Evolutionary conservation across 768 basidiomycete genomes (phyloP).

Genomic region (Phaeolepiota aurea): DNA sequence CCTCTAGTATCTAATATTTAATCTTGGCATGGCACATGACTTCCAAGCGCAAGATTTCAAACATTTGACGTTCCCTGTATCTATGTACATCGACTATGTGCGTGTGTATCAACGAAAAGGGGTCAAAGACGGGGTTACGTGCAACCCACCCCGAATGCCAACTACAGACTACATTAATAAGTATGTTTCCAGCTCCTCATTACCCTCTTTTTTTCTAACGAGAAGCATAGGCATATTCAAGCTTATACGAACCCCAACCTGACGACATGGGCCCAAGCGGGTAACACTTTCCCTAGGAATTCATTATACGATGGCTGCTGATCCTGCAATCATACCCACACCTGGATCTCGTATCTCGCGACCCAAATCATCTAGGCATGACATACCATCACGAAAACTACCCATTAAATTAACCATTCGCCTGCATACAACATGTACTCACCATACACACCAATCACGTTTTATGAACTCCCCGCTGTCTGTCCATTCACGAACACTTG

Average conservation of each 20-base stretch:
- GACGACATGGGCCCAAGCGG: slow-evolving; percentile 78
- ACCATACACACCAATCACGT: neutral
- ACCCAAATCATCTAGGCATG: neutral
- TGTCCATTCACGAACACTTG: neutral
- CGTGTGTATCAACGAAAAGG: slow-evolving; percentile 80
- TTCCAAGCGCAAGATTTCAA: slow-evolving; percentile 72
- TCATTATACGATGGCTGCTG: slow-evolving; percentile 34
- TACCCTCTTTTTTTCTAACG: neutral
- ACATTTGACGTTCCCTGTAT: slow-evolving; percentile 67
- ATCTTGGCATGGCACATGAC: slow-evolving; percentile 69
- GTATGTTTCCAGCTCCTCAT: slow-evolving; percentile 24
- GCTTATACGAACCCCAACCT: slow-evolving; percentile 77
- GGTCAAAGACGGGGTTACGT: slow-evolving; percentile 60
- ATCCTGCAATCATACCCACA: slow-evolving; percentile 4
- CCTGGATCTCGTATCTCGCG: too few relatives aligned
- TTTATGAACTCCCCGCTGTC: neutral
- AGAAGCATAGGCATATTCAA: slow-evolving; percentile 25
- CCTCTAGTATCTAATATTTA: slow-evolving; percentile 71
- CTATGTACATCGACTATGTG: slow-evolving; percentile 86
- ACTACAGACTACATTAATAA: slow-evolving; percentile 72
- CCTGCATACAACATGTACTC: neutral
- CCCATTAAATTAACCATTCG: neutral
- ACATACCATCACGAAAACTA: too few relatives aligned
- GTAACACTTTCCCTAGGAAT: slow-evolving; percentile 71
- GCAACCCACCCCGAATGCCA: slow-evolving; percentile 71